Evolutionary conservation across 2,329 filamentous ascomycete genomes (phyloP).

Genomic region (Aureobasidium pullulans): DNA sequence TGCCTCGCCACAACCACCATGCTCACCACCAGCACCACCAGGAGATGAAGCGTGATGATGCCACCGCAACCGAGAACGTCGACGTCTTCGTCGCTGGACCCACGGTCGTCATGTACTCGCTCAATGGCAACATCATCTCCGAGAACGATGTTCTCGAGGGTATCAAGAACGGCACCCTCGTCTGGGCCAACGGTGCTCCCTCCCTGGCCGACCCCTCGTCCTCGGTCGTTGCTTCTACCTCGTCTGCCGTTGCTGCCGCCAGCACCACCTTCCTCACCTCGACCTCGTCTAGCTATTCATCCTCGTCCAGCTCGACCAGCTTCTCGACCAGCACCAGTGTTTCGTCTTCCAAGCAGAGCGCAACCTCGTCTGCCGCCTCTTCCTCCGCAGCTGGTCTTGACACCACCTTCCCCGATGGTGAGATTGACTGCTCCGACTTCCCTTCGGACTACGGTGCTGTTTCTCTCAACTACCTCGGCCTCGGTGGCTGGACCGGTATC

Average conservation of each 20-base stretch:
- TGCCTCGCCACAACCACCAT: constrained; percentile 46
- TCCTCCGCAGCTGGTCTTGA: constrained; percentile 48
- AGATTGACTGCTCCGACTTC: constrained; percentile 64
- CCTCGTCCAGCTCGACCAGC: constrained; percentile 19
- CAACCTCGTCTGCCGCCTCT: constrained; percentile 13
- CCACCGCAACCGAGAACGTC: constrained; percentile 39
- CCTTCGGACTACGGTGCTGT: constrained; percentile 76
- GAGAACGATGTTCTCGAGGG: constrained; percentile 62
- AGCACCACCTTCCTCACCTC: constrained; percentile 32
- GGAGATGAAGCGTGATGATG: constrained; percentile 40
- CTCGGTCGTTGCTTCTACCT: constrained; percentile 22
- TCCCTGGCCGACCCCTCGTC: constrained; percentile 23
- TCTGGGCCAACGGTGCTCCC: constrained; percentile 52
- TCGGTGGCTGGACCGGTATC: constrained; percentile 73
- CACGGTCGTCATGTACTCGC: constrained; percentile 63
- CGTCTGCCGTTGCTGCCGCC: constrained; percentile 17
- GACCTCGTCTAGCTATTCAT: constrained; percentile 22
- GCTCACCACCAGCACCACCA: constrained; percentile 54
- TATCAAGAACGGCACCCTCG: constrained; percentile 58
- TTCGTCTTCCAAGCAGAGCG: constrained; percentile 20
- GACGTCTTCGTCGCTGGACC: constrained; percentile 51
- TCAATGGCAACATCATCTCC: constrained; percentile 57
- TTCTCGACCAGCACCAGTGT: constrained; percentile 25
- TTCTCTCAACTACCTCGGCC: constrained; percentile 57
- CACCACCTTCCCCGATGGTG: constrained; percentile 66